Evolutionary conservation across 768 basidiomycete genomes (phyloP).

Genomic region (Suillus subalutaceus): DNA sequence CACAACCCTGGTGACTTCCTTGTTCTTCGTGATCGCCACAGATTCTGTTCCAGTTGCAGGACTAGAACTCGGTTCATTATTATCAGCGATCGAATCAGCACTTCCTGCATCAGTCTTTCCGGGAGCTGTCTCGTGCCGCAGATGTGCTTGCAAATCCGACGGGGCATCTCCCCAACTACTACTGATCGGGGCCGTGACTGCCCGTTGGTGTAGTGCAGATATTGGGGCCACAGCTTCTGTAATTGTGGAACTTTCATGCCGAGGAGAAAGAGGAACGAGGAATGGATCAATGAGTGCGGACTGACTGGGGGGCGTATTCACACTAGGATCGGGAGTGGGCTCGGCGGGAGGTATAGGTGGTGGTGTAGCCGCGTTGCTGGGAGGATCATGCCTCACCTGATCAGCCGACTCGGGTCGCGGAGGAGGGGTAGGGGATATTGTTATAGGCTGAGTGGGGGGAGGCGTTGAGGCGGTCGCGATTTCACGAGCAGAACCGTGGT

Average conservation of each 20-base stretch:
- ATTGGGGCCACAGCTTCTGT: background rate
- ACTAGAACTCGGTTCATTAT: background rate
- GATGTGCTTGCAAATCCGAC: background rate
- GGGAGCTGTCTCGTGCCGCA: conserved; percentile 15
- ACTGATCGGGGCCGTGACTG: conserved; percentile 4
- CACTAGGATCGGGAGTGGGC: too few species aligned
- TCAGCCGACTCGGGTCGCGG: background rate
- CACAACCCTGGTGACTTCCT: conserved; percentile 26
- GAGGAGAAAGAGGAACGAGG: background rate
- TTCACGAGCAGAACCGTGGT: background rate
- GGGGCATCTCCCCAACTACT: conserved; percentile 16
- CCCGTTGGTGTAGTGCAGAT: background rate
- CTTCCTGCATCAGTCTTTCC: conserved; percentile 4
- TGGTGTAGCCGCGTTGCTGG: background rate
- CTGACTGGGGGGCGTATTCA: background rate
- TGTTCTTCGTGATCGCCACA: conserved; percentile 18
- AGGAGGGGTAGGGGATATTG: background rate
- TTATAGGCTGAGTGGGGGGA: background rate
- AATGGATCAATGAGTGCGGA: background rate
- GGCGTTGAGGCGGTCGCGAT: background rate
- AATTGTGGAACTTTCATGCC: background rate
- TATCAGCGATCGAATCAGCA: conserved; percentile 8
- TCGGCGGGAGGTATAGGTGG: background rate
- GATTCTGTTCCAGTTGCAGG: background rate
- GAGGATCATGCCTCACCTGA: background rate